A percentile compares a stretch with the other conserved stretches of the same genome.
phyloP scores from a whole-genome alignment of 108 stramenopile species.

The Fistulifera solaris region DNA sequence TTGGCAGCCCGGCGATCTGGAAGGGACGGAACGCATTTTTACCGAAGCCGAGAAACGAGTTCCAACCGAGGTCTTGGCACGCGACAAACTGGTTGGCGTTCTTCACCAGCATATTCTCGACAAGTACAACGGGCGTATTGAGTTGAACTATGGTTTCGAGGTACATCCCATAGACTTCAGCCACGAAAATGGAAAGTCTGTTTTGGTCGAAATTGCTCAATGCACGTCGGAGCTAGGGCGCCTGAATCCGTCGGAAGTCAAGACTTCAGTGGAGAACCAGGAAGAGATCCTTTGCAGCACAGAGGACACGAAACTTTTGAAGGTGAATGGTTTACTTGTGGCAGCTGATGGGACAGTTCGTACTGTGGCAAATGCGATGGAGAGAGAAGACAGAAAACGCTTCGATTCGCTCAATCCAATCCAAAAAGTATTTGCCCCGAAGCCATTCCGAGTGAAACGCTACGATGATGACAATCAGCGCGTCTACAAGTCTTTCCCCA shows the following conservation, averaged over 20 bases:
- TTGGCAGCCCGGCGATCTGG: slow-evolving; percentile 63
- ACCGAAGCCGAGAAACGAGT: slow-evolving; percentile 37
- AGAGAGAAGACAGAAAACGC: slow-evolving; percentile 35
- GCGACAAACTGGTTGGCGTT: slow-evolving; percentile 73
- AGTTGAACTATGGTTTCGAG: slow-evolving; percentile 48
- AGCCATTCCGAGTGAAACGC: slow-evolving; percentile 46
- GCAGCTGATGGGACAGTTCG: slow-evolving; percentile 68
- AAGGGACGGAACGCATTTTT: slow-evolving; percentile 63
- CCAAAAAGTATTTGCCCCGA: slow-evolving; percentile 23
- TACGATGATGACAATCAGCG: slow-evolving; percentile 64
- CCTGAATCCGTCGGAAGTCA: slow-evolving; percentile 6
- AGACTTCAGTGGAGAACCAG: slow-evolving; percentile 2
- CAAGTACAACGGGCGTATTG: slow-evolving; percentile 37
- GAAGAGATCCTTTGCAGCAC: slow-evolving; percentile 26
- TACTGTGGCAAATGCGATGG: slow-evolving; percentile 59
- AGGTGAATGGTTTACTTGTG: slow-evolving; percentile 40
- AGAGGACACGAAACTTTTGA: slow-evolving; percentile 8
- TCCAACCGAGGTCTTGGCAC: slow-evolving; percentile 57
- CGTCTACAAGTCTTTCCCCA: slow-evolving; percentile 78
- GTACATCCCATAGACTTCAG: slow-evolving; percentile 47
- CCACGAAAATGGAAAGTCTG: slow-evolving; percentile 2
- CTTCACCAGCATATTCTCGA: slow-evolving; percentile 44
- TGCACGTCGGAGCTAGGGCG: slow-evolving; percentile 13
- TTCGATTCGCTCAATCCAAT: slow-evolving; percentile 25
- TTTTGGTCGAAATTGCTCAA: slow-evolving; percentile 10